Conservation (phyloP, 208 protist species). For the Leishmania tarentolae region DNA sequence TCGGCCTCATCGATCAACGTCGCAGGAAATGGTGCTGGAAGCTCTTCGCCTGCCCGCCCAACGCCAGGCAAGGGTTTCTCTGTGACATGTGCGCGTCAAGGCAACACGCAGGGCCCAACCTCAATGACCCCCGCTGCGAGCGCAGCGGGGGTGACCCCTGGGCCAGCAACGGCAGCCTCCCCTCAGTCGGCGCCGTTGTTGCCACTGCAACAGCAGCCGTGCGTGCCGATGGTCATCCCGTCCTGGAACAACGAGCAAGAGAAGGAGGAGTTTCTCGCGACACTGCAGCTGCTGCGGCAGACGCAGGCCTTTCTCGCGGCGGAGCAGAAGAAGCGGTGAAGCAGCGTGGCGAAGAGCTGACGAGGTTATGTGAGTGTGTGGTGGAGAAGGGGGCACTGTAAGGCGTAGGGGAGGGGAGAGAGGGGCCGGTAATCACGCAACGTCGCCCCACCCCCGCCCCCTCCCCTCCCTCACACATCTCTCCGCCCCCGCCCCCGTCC, state of each 20-base stretch:
- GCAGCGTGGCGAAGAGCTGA: not conserved
- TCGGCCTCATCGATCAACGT: not conserved
- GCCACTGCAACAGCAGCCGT: slow-evolving; percentile 24
- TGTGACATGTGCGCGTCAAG: slow-evolving; percentile 47
- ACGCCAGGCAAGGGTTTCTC: slow-evolving; percentile 40
- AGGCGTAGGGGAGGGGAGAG: not conserved
- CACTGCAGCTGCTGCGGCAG: slow-evolving; percentile 44
- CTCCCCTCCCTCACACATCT: not conserved
- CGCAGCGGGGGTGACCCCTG: not conserved
- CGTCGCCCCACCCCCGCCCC: not conserved
- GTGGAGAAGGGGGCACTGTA: not conserved
- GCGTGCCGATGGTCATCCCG: slow-evolving; percentile 60
- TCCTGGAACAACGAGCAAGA: slow-evolving; percentile 71
- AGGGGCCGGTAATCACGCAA: not conserved
- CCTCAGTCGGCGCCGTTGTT: not conserved
- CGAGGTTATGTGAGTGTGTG: not conserved
- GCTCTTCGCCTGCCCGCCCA: not conserved
- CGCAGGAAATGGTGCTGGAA: not conserved
- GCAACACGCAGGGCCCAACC: slow-evolving; percentile 22
- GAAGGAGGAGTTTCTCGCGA: slow-evolving; percentile 64
- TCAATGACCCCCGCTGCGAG: not conserved
- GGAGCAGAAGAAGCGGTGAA: not conserved
- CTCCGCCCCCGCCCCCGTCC: not conserved
- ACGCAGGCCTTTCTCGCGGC: slow-evolving; percentile 26
- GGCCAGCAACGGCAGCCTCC: not conserved